Evolutionary conservation across 139 green algal species (phyloP).

Genomic region (Chlamydomonas eustigma): DNA sequence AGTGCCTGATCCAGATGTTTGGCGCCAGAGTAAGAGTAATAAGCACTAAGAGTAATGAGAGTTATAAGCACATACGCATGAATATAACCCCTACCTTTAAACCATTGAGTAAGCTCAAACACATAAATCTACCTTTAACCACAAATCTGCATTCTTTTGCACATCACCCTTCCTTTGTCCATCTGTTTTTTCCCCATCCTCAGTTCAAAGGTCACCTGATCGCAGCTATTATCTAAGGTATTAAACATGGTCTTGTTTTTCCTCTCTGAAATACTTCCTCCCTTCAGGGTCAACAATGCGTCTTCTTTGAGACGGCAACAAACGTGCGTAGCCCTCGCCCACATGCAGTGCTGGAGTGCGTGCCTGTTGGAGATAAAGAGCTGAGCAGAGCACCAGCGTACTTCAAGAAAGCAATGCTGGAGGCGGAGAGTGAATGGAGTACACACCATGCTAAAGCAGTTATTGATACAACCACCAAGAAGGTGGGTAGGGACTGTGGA

Average conservation of each 20-base stretch:
- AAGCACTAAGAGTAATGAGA: too few species aligned
- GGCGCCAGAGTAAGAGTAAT: conserved; percentile 38
- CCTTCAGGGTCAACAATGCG: conserved; percentile 41
- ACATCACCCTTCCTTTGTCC: too few species aligned
- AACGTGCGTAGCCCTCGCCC: conserved; percentile 37
- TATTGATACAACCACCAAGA: conserved; percentile 68
- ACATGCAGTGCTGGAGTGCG: conserved; percentile 81
- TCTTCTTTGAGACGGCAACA: conserved; percentile 91
- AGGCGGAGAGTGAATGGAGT: conserved; percentile 89
- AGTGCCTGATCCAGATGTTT: conserved; percentile 92
- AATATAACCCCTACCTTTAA: too few species aligned
- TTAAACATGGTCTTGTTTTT: too few species aligned
- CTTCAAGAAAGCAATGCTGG: conserved; percentile 54
- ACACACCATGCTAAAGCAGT: conserved; percentile 82
- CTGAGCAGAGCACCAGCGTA: conserved; percentile 40
- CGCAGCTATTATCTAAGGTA: too few species aligned
- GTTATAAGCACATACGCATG: too few species aligned
- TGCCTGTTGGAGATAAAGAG: conserved; percentile 62
- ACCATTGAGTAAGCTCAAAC: too few species aligned
- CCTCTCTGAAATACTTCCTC: too few species aligned
- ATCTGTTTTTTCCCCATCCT: too few species aligned
- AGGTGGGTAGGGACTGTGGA: conserved; percentile 43
- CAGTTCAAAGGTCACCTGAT: too few species aligned
- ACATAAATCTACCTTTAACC: too few species aligned
- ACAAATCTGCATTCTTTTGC: too few species aligned